phyloP scores from a whole-genome alignment of 768 basidiomycete genomes.

The Kondoa subrosea region DNA sequence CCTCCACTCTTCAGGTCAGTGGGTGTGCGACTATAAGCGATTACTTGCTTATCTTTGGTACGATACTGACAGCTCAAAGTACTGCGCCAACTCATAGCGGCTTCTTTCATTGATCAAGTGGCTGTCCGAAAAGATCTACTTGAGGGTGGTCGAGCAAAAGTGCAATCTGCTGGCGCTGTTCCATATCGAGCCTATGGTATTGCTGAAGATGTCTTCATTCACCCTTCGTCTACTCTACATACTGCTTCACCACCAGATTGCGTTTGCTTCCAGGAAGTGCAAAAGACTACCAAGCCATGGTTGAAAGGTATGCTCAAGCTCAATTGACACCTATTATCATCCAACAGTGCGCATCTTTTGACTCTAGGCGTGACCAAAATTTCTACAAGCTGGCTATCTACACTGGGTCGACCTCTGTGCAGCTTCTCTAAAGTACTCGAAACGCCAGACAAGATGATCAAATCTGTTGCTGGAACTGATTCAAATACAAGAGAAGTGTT shows the following conservation, averaged over 20 bases:
- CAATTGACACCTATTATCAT: conserved; percentile 6
- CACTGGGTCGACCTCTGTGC: conserved; percentile 63
- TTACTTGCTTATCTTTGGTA: neutral
- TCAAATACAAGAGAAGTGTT: conserved; percentile 43
- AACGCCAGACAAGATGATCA: conserved; percentile 19
- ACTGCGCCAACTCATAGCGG: conserved; percentile 65
- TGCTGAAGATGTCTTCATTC: conserved; percentile 73
- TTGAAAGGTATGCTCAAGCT: conserved; percentile 48
- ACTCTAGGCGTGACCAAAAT: conserved; percentile 56
- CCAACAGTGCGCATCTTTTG: neutral
- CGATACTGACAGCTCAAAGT: conserved; percentile 82
- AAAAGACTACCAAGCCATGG: conserved; percentile 56
- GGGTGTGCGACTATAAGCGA: neutral
- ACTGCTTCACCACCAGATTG: conserved; percentile 62
- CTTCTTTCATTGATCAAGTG: conserved; percentile 87
- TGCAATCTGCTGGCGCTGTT: conserved; percentile 57
- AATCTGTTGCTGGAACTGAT: conserved; percentile 22
- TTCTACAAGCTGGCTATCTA: conserved; percentile 73
- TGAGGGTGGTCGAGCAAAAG: conserved; percentile 49
- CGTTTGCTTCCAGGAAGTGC: conserved; percentile 63
- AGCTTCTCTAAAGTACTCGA: conserved; percentile 41
- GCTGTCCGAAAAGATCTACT: conserved; percentile 75
- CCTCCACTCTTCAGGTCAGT: conserved; percentile 55
- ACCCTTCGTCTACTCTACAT: conserved; percentile 68
- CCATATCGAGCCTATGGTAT: conserved; percentile 67